Percentiles rank a stretch among this genome's conserved stretches.
Evolutionary conservation across 352 stramenopile species (phyloP).

Genomic region (Phytophthora agathidicida): DNA sequence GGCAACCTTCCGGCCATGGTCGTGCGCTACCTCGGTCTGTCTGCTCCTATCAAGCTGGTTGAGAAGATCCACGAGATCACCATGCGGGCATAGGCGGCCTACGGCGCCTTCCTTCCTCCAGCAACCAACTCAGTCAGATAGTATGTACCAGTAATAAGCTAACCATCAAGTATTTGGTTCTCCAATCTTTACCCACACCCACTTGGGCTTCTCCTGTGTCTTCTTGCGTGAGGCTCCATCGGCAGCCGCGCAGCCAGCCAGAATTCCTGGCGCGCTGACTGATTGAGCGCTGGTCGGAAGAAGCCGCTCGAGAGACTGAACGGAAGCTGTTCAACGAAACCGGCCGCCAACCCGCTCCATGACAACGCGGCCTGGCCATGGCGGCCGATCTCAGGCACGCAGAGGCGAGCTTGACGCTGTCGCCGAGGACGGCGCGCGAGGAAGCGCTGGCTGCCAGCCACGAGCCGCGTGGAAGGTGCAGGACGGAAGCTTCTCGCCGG

Average conservation of each 20-base stretch:
- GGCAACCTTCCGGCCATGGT: constrained; percentile 73
- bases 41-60: constrained; percentile 84
- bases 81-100: constrained; percentile 24
- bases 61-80: constrained; percentile 69
- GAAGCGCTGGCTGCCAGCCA: not conserved
- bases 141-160: constrained; percentile 35
- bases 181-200: constrained; percentile 3
- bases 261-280: not conserved
- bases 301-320: constrained; percentile 29
- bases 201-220: not conserved
- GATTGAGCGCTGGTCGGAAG: constrained; percentile 30
- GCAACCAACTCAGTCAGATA: constrained; percentile 22
- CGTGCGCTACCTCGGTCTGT: constrained; percentile 76
- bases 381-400: not conserved
- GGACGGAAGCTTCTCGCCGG: no score
- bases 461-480: constrained; percentile 2
- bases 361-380: constrained; percentile 1
- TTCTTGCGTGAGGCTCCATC: no score
- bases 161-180: constrained; percentile 25
- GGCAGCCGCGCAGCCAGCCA: not conserved
- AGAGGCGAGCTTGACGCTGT: not conserved
- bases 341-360: constrained; percentile 1
- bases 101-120: constrained; percentile 11
- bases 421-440: not conserved
- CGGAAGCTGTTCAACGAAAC: constrained; percentile 15